Evolutionary conservation across 768 basidiomycete genomes (phyloP).

Genomic region (Pleurotus eryngii): DNA sequence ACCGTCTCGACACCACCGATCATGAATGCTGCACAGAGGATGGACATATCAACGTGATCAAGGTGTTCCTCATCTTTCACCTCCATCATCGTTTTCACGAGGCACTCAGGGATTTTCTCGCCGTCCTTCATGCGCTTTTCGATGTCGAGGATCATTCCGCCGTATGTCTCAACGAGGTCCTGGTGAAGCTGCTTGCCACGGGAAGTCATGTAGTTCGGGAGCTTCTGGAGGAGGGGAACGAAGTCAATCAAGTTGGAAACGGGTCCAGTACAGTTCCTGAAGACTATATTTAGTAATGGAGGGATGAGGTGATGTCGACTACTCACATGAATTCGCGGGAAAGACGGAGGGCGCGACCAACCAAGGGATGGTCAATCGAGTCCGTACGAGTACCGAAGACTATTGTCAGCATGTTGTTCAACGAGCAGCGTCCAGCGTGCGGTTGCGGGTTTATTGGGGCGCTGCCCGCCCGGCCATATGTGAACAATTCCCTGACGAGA

Average conservation of each 20-base stretch:
- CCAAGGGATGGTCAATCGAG: slow-evolving; percentile 33
- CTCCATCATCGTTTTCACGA: slow-evolving; percentile 36
- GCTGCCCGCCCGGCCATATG: slow-evolving; percentile 25
- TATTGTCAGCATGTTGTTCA: slow-evolving; percentile 44
- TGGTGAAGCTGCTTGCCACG: slow-evolving; percentile 38
- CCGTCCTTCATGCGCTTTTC: slow-evolving; percentile 32
- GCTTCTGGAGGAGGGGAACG: slow-evolving; percentile 34
- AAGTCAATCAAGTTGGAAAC: slow-evolving; percentile 45
- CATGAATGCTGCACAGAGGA: slow-evolving; percentile 39
- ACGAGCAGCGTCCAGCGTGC: slow-evolving; percentile 34
- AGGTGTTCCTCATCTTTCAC: slow-evolving; percentile 30
- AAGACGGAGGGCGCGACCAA: slow-evolving; percentile 30
- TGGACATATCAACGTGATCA: slow-evolving; percentile 35
- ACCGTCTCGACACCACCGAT: slow-evolving; percentile 45
- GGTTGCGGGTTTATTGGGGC: slow-evolving; percentile 35
- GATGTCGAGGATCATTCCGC: slow-evolving; percentile 35
- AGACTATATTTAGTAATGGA: neutral
- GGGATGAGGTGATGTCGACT: neutral
- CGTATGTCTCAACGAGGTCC: slow-evolving; percentile 34
- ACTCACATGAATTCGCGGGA: slow-evolving; percentile 44
- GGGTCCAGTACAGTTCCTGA: slow-evolving; percentile 39
- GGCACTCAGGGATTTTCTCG: slow-evolving; percentile 38
- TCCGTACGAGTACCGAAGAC: slow-evolving; percentile 41
- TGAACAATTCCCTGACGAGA: slow-evolving; percentile 34
- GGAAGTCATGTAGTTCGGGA: slow-evolving; percentile 34